Evolutionary conservation across 2,329 filamentous ascomycete genomes (phyloP).

Genomic region (Chaetomiaceae sp.): DNA sequence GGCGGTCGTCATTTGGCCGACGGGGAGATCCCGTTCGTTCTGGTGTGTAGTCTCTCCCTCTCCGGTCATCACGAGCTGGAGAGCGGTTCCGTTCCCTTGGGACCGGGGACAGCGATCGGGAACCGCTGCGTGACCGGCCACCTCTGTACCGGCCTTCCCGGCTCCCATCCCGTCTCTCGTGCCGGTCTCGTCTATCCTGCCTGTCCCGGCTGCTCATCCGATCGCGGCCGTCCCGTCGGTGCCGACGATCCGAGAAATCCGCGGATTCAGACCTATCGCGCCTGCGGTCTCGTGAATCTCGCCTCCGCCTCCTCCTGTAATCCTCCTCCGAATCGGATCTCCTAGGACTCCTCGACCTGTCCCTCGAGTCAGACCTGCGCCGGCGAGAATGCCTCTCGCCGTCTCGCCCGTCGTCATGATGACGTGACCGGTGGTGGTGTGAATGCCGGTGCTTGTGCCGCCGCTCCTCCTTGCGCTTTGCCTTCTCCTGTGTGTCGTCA

Average conservation of each 20-base stretch:
- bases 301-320: slow-evolving; percentile 25
- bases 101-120: slow-evolving; percentile 20
- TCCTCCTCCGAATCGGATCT: slow-evolving; percentile 28
- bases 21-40: slow-evolving; percentile 7
- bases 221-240: slow-evolving; percentile 8
- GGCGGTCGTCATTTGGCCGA: background rate
- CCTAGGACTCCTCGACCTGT: slow-evolving; percentile 38
- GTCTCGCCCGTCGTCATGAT: slow-evolving; percentile 37
- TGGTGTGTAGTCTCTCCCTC: slow-evolving; percentile 15
- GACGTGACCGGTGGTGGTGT: slow-evolving; percentile 37
- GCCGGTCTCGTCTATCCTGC: slow-evolving; percentile 13
- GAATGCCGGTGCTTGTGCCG: slow-evolving; percentile 37
- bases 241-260: slow-evolving; percentile 7
- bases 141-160: slow-evolving; percentile 5
- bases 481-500: slow-evolving; percentile 37
- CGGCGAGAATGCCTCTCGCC: slow-evolving; percentile 34
- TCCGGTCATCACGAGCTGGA: slow-evolving; percentile 25
- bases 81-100: slow-evolving; percentile 28
- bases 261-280: slow-evolving; percentile 14
- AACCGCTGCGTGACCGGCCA: slow-evolving; percentile 3
- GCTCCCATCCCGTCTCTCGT: slow-evolving; percentile 18
- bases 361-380: slow-evolving; percentile 41
- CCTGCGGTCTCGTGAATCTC: slow-evolving; percentile 21
- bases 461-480: slow-evolving; percentile 35
- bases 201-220: slow-evolving; percentile 8